Conservation (phyloP, 1,139 yeast genomes). For the Candida labiduridarum region DNA sequence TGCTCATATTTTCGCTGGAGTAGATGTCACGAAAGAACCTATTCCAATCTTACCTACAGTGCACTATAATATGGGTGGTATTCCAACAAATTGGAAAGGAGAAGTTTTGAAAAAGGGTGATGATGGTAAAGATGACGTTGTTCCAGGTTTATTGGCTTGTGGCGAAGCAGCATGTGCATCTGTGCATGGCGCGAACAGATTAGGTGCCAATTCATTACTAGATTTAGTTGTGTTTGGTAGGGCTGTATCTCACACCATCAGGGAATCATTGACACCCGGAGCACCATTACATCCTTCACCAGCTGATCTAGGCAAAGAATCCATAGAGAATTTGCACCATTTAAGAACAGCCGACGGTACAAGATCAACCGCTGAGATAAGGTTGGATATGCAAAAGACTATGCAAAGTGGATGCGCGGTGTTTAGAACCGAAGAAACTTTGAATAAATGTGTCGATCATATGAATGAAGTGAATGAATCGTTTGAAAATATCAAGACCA, state of each 20-base stretch:
- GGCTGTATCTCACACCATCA: slow-evolving; percentile 92
- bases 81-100: slow-evolving; percentile 97
- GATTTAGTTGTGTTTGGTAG: slow-evolving; percentile 98
- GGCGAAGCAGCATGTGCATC: slow-evolving; percentile 99
- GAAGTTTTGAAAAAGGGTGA: slow-evolving; percentile 84
- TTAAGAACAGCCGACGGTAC: slow-evolving; percentile 85
- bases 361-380: slow-evolving; percentile 80
- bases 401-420: slow-evolving; percentile 98
- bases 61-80: slow-evolving; percentile 99
- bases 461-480: slow-evolving; percentile 75
- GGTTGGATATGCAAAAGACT: slow-evolving; percentile 89
- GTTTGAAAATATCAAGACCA: slow-evolving; percentile 69
- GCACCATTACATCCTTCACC: slow-evolving; percentile 77
- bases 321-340: slow-evolving; percentile 87
- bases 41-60: slow-evolving; percentile 98
- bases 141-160: slow-evolving; percentile 94
- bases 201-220: slow-evolving; percentile 96
- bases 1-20: slow-evolving; percentile 97
- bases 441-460: slow-evolving; percentile 87
- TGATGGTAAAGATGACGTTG: slow-evolving; percentile 86
- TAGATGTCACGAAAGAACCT: slow-evolving; percentile 98
- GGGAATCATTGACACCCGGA: slow-evolving; percentile 84
- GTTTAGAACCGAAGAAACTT: slow-evolving; percentile 89
- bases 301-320: slow-evolving; percentile 83
- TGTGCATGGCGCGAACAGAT: slow-evolving; percentile 98